Base-by-base conservation (phyloP, 2,329 filamentous ascomycete species). In the Pseudogymnoascus sp. region DNA sequence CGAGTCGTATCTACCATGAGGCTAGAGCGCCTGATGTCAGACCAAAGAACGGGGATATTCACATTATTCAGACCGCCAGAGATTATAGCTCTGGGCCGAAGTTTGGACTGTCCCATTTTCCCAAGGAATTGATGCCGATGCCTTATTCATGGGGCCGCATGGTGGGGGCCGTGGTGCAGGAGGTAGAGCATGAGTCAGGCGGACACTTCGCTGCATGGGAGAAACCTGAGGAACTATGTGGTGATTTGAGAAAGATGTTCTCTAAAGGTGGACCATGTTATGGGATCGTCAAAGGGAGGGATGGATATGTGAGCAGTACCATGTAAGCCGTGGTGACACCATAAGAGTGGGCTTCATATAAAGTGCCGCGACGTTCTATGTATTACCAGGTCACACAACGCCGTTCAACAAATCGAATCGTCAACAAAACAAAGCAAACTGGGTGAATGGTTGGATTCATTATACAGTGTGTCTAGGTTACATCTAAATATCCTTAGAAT, bases 1-100 rank as follows among this genome's bases (percentile, higher is more conserved):
- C 81, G 63, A 69, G 82, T 5, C 74, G 86, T 5, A 90, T 92
- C 49, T 93, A 93, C 74, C 91, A 91, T 68, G 89, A 92, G 73
- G 28, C 33, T 4, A 41, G 42, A 2, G 33, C 42, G 2, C 12
- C 19, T 1, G 49, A 55, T 19, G 58, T 39, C 12, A 38, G 25
- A 60, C 19, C 36, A 33, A 23, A 19, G 39, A 58, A 61, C 60
- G 58, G 39, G 14, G 67, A 65, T 41, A 62, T 66, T 16, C 22
- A 64, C 28, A 52, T 83, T 35, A 16, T 61, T 5, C 38, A 39
- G 19, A 58, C 62, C 33, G 69, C 72, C 1, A 64, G 71, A 5
- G 79, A 82, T 41, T 60, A 60, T 23, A 30, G 33, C 25, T 25
- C 33, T 25, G 58, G 58, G 19, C 58, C 58, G 22, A 82, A 81